Evolutionary conservation across 2,329 filamentous ascomycete genomes (phyloP), one percentile per base, ranked within the genome.

Genomic region (Penicillium psychrosexuale): DNA sequence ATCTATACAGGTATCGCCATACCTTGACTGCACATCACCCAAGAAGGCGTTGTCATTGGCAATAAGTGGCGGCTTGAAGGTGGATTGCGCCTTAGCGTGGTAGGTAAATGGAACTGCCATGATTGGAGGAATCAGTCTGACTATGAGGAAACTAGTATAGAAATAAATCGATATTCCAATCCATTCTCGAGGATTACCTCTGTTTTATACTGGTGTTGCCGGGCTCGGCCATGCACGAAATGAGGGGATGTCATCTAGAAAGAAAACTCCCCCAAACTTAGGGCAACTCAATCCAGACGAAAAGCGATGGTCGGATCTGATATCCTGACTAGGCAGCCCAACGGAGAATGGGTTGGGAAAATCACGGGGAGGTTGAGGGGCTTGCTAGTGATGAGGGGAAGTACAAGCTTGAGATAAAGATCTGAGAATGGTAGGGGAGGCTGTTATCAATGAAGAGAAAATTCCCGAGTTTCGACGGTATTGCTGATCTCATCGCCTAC

Each of bases 11-110:
- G 9, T 19, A 9, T 17, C 5, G 15, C 19, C 48, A 13, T 71
- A 82, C 79, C 77, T 81, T 3, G 80, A 80, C 61, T 77, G 76
- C 28, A 88, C 74, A 64, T 89, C 86, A 39, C 84, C 85, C 3
- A 89, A 78, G 68, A 78, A 89, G 30, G 84, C 85, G 65, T 89
- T 89, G 58, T 87, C 82, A 63, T 86, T 85, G 34, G 84, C 83
- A 57, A 89, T 84, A 45, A 86, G 78, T 6, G 84, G 85, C 3
- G 84, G 84, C 64, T 86, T 83, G 73, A 82, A 87, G 37, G 73
- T 77, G 27, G 76, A 78, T 68, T 87, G 83, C 0, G 83, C 84
- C 65, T 84, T 78, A 47, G 78, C 66, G 69, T 79, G 82, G 72
- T 87, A 79, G 48, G 75, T 77, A 69, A 84, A 78, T 36, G 69